These are phyloP conservation scores for Penicillium sclerotiorum DNA, from an alignment of 2,329 filamentous ascomycete species.

Conservation along the genomic window DNA sequence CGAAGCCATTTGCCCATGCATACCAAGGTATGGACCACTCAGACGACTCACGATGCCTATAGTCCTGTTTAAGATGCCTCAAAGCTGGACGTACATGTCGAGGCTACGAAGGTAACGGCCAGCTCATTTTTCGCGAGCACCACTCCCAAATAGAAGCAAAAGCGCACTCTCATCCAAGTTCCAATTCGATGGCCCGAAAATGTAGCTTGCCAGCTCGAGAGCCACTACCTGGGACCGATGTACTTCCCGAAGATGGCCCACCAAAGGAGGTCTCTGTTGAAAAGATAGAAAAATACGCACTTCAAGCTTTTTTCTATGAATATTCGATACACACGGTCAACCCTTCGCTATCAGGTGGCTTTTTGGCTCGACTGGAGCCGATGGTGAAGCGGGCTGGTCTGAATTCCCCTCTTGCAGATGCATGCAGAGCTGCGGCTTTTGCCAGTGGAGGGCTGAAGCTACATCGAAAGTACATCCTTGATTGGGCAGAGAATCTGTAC, in stretches of 20 bases:
- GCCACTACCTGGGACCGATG: neutral
- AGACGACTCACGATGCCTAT: neutral
- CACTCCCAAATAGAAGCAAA: neutral
- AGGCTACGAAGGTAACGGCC: neutral
- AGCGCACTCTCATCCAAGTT: neutral
- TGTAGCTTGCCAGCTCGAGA: neutral
- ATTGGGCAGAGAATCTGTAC: neutral
- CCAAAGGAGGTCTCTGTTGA: neutral
- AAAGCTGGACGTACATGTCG: neutral
- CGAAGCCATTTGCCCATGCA: neutral
- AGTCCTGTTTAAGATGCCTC: constrained; percentile 1
- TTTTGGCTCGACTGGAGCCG: neutral
- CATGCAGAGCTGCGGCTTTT: neutral
- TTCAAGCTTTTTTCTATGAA: constrained; percentile 2
- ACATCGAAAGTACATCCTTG: neutral
- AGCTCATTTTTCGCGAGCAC: neutral
- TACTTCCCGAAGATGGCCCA: neutral
- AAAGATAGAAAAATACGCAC: neutral
- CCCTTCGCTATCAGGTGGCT: neutral
- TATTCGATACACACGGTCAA: neutral
- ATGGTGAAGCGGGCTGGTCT: neutral
- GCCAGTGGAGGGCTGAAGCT: neutral
- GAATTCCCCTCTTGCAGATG: neutral
- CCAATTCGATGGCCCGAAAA: neutral
- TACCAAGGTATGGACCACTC: neutral